Base-by-base conservation (phyloP, 2,329 filamentous ascomycete species). In the Trematosphaeria pertusa region DNA sequence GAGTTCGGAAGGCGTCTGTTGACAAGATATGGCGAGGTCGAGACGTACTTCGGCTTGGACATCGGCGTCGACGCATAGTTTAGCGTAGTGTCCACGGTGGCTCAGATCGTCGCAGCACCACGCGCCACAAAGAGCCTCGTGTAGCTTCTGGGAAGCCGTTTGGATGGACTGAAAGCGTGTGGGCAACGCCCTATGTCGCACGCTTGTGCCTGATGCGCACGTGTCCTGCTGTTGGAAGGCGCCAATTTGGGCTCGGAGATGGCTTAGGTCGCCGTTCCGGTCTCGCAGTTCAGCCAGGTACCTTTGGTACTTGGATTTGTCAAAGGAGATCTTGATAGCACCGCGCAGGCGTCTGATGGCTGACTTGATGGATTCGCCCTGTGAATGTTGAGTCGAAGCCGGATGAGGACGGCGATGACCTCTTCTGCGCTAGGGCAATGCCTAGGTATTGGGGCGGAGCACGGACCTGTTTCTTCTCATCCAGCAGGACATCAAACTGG, bases 21-120 rank as follows among this genome's bases (percentile, higher is more conserved):
- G 50, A 37, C 56, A 64, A 4, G 58, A 64, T 37, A 64, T 61
- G 4, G 55, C 61, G 14, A 64, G 50, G 28, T 64, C 60, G 4
- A 66, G 50, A 3, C 45, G 48, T 2, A 66, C 60, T 42, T 53
- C 54, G 15, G 38, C 18, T 10, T 48, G 19, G 0, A 51, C 54
- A 33, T 63, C 43, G n/a, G 56, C 55, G 20, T 60, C 51, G 2
- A 65, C 43, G 19, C 57, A 62, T 4, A 66, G 35, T 46, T 64
- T 64, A 2, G 62, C 62, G 28, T 52, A 47, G 28, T 64, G 62
- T 2, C 46, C 50, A 8, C 46, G 33, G 32, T 65, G 61, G 9
- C 38, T 26, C 2, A 41, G 19, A 21, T 63, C 47, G 8, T 52
- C 45, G 32, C 61, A 64, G 21, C 50, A 59, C 58, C 60, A 64